Evolutionary conservation across 1,284 basidiomycete species (phyloP), one percentile per base, ranked within the genome.

Genomic region (Leccinum pachyderme): DNA sequence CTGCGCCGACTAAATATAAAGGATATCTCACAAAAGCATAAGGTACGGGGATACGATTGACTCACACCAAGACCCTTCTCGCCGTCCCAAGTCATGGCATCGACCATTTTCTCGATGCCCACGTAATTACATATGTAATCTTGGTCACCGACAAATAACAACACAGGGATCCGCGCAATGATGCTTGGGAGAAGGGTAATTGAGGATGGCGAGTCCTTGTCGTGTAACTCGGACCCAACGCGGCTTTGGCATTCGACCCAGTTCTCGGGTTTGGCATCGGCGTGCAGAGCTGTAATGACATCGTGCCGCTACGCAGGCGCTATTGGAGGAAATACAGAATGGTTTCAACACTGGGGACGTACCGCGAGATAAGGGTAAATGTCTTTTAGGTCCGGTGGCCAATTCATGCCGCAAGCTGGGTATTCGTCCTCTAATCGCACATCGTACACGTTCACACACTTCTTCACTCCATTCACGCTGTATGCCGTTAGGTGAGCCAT

Each of bases 381-480:
- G 47, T 88, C 84, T 8, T 78, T 71, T 25, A 99, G 81, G 61
- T 94, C 93, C n/a, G 88, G 86, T 4, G 96, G 96, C 96, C 96
- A 99, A 72, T 96, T 96, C 93, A 98, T 92, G 1, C 96, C 96
- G 72, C 96, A 99, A 3, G 85, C 87, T n/a, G 95, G 95, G 47
- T 72, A 77, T 12, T 80, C 81, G 69, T 99, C 97, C 53, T 89
- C 84, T 28, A 93, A 75, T 32, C 97, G 87, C 22, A 98, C 84
- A 67, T 99, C 97, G 66, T 99, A 99, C 46, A 98, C 86, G 71
- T 99, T 99, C 64, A 95, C 78, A 72, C 96, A 99, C 72, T 84
- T 88, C 37, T 79, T 72, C 58, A 81, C 73, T 5, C 87, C 89
- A 52, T 94, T 79, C 24, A 88, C 78, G 46, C 91, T 95, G 63